These are phyloP conservation scores for Paraphoma sp. DNA, from an alignment of 2,329 filamentous ascomycete genomes.

Conservation along the genomic window DNA sequence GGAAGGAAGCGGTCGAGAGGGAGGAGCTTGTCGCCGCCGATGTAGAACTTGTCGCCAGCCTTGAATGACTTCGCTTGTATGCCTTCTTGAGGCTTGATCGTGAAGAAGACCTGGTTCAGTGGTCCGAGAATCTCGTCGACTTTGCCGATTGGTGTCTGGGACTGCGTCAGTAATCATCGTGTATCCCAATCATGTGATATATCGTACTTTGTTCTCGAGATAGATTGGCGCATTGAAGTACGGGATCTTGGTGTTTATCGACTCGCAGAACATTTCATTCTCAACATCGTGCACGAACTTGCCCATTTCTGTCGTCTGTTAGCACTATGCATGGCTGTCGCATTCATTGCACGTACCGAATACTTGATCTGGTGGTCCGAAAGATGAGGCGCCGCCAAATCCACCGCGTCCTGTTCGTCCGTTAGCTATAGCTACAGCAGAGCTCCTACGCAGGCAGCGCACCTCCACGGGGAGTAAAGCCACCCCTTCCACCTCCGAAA, in stretches of 20 bases:
- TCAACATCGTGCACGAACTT: slow-evolving; percentile 93
- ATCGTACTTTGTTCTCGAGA: slow-evolving; percentile 89
- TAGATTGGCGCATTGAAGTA: slow-evolving; percentile 99
- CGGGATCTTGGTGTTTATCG: slow-evolving; percentile 91
- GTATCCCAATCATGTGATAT: neutral
- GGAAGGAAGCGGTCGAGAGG: slow-evolving; percentile 93
- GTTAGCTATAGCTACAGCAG: slow-evolving; percentile 36
- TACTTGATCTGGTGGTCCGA: slow-evolving; percentile 54
- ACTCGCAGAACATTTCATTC: slow-evolving; percentile 97
- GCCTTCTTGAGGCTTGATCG: slow-evolving; percentile 94
- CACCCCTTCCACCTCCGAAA: slow-evolving; percentile 60
- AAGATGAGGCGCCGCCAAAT: slow-evolving; percentile 44
- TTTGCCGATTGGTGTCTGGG: slow-evolving; percentile 84
- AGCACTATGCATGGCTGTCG: slow-evolving; percentile 7
- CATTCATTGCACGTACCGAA: slow-evolving; percentile 40
- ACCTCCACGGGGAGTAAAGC: slow-evolving; percentile 60
- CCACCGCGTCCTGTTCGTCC: slow-evolving; percentile 44
- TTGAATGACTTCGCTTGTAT: slow-evolving; percentile 97
- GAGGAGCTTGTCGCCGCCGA: slow-evolving; percentile 90
- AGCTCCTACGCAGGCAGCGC: slow-evolving; percentile 26
- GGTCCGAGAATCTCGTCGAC: slow-evolving; percentile 97
- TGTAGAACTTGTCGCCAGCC: slow-evolving; percentile 95
- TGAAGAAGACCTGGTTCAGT: slow-evolving; percentile 98
- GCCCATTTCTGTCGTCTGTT: slow-evolving; percentile 76
- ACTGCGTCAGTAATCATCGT: slow-evolving; percentile 24